Evolutionary conservation across 2,329 filamentous ascomycete genomes (phyloP).

Genomic region (Ophiocordyceps camponoti-saundersi): DNA sequence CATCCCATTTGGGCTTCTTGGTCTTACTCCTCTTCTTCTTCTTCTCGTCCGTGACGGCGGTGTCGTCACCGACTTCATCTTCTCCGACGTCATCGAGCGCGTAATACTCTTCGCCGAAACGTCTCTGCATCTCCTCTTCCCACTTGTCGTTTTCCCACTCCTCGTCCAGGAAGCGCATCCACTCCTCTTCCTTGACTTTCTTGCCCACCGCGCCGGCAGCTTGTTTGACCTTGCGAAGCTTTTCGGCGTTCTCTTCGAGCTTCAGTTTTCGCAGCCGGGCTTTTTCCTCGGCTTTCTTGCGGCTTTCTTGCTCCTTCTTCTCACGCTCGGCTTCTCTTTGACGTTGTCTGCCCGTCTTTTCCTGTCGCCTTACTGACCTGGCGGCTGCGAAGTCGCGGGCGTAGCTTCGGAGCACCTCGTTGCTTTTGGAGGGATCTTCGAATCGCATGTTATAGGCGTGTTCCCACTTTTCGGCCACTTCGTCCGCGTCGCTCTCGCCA

Average conservation of each 20-base stretch:
- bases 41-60: constrained; percentile 37
- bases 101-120: constrained; percentile 87
- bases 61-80: constrained; percentile 5
- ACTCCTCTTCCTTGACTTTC: constrained; percentile 55
- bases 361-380: constrained; percentile 74
- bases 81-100: constrained; percentile 35
- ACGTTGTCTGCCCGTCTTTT: constrained; percentile 59
- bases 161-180: constrained; percentile 69
- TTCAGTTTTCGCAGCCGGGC: constrained; percentile 73
- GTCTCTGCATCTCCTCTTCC: constrained; percentile 77
- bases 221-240: constrained; percentile 74
- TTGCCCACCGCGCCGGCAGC: constrained; percentile 65
- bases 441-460: constrained; percentile 91
- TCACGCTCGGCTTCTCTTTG: constrained; percentile 63
- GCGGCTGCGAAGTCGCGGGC: constrained; percentile 70
- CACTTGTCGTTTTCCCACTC: constrained; percentile 81
- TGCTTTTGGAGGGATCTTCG: constrained; percentile 76
- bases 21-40: constrained; percentile 20
- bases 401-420: constrained; percentile 77
- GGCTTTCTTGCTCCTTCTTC: constrained; percentile 63
- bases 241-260: constrained; percentile 77
- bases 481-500: constrained; percentile 49
- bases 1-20: constrained; percentile 66
- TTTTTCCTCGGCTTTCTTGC: constrained; percentile 61
- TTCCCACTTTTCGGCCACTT: constrained; percentile 74